phyloP scores from a whole-genome alignment of 176 grass and related monocot species.

The Oryza glaberrima region DNA sequence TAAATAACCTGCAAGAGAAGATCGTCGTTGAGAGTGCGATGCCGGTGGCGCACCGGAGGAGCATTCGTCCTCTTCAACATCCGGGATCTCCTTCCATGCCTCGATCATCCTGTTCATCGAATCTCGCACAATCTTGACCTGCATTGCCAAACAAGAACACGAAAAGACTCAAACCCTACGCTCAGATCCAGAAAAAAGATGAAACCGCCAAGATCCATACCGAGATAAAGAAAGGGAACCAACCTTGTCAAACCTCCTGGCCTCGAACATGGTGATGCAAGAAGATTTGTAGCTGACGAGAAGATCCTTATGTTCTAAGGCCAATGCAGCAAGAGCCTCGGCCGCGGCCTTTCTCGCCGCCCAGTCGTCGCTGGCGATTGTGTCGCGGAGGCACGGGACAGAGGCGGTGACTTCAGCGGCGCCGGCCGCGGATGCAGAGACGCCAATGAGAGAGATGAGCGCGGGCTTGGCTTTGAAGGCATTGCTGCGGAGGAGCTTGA shows the following conservation, averaged over 20 bases:
- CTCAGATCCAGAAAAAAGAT: conserved; percentile 35
- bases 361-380: conserved; percentile 86
- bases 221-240: background rate
- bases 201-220: background rate
- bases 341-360: conserved; percentile 86
- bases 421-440: conserved; percentile 52
- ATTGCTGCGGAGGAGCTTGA: conserved; percentile 95
- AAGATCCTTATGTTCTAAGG: conserved; percentile 72
- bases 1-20: conserved; percentile 65
- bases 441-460: conserved; percentile 78
- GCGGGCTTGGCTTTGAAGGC: conserved; percentile 97
- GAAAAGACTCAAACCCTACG: background rate
- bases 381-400: conserved; percentile 75
- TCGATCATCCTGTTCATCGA: conserved; percentile 91
- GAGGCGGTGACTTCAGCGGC: conserved; percentile 53
- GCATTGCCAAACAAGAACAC: conserved; percentile 44
- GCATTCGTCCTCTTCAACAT: conserved; percentile 55
- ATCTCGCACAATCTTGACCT: conserved; percentile 97
- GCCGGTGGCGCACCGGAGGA: conserved; percentile 34
- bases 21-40: conserved; percentile 51
- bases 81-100: conserved; percentile 89
- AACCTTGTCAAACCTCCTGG: conserved; percentile 93
- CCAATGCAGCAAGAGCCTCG: conserved; percentile 78
- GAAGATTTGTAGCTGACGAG: conserved; percentile 68
- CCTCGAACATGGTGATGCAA: conserved; percentile 80